Evolutionary conservation across 1,139 yeast species (phyloP), one percentile per base, ranked within the genome.

Genomic region (Kluyveromyces marxianus): DNA sequence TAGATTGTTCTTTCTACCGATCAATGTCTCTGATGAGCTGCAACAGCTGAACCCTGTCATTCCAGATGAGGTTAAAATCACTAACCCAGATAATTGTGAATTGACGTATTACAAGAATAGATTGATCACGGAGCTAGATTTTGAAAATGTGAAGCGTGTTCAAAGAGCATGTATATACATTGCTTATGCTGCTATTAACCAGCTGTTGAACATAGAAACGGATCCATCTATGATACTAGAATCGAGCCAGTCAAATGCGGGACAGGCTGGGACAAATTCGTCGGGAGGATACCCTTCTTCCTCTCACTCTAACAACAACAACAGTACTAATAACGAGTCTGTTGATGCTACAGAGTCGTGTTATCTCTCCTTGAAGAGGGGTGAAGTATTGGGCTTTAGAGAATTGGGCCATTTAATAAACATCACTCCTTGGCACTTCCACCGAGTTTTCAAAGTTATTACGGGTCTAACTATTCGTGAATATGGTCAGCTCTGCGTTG

Each of bases 361-460:
- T 24, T 38, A 40, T n/a, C 21, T 40, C 25, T 37, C 71, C 56
- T 73, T 80, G 64, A 77, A 90, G 69, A 75, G 95, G 62, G 96
- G 96, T 26, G 96, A 95, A 35, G 89, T 87, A 8, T 69, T 87
- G 41, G 96, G 96, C 0, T 87, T 87, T 67, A 85, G 87, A 64
- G 96, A 87, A 63, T 72, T 87, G 60, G 96, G 95, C 5, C 83
- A 88, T 21, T 84, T 86, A 60, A 83, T 90, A 8, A 85, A 83
- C 54, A 73, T 87, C 49, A 78, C 87, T 26, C 95, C 96, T n/a
- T 87, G 96, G 96, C 96, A 87, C 67, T 87, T 87, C 65, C 96
- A 87, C 69, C 71, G 96, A 46, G 95, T 87, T 33, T 87, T 87
- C 69, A 83, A 88, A 64, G 77, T 83, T 37, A 88, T 87, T 48